Evolutionary conservation across 768 basidiomycete species (phyloP).

Genomic region (Amanita thiersii): DNA sequence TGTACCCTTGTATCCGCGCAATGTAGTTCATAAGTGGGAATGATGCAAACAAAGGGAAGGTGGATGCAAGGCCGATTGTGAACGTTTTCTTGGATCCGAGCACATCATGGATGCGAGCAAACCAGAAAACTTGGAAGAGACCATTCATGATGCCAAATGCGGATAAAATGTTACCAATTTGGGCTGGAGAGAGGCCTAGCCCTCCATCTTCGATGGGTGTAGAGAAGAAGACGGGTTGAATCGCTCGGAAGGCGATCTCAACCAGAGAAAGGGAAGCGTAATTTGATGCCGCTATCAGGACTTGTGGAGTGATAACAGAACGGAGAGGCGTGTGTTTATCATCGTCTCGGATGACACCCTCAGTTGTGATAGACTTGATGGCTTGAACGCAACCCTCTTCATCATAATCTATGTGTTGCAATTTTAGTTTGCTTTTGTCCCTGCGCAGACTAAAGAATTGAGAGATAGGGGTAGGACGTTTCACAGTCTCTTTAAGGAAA

Average conservation of each 20-base stretch:
- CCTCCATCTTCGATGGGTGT: constrained; percentile 60
- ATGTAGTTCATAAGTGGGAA: constrained; percentile 45
- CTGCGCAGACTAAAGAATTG: background rate
- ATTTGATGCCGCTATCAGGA: constrained; percentile 44
- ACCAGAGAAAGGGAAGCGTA: constrained; percentile 46
- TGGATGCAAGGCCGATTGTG: constrained; percentile 29
- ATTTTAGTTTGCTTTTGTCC: background rate
- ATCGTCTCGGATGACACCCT: background rate
- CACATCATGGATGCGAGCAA: constrained; percentile 36
- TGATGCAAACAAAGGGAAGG: constrained; percentile 31
- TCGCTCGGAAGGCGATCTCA: constrained; percentile 48
- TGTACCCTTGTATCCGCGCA: constrained; percentile 28
- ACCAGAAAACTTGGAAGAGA: constrained; percentile 44
- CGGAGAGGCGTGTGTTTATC: constrained; percentile 29
- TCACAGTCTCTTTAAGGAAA: constrained; percentile 36
- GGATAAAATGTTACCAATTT: constrained; percentile 50
- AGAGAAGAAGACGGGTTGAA: constrained; percentile 59
- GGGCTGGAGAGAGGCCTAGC: constrained; percentile 49
- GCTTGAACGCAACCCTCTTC: no score
- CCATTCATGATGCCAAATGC: constrained; percentile 47
- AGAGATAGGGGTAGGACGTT: background rate
- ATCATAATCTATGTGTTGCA: background rate
- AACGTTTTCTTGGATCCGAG: constrained; percentile 46
- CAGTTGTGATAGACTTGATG: background rate
- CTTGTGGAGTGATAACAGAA: constrained; percentile 32